Evolutionary conservation across 331 rosid species (phyloP), one percentile per base, ranked within the genome.

Genomic region (Quercus tomentella): DNA sequence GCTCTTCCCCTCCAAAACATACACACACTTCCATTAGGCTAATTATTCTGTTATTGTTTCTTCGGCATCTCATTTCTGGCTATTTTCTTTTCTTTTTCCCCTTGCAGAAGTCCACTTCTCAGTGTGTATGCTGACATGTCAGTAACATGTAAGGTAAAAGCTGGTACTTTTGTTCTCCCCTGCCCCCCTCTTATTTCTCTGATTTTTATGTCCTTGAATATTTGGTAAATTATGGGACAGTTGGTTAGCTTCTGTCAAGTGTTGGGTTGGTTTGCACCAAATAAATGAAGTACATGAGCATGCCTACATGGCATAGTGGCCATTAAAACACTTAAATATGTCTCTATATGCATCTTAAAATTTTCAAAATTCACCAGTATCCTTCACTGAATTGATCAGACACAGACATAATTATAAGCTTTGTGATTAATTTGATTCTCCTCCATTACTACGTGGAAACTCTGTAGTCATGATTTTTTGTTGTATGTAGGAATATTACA

Each of bases 61-160:
- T 30, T 41, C 76, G 4, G 55, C 21, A 17, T 33, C 85, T 81
- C 28, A 82, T 10, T 23, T 75, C 35, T 72, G 41, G 21, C 51
- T 72, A 25, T 73, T 20, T 56, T 41, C 55, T 78, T 70, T 4
- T 74, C 22, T 81, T 82, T 81, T 74, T 56, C 72, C 45, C 43
- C 62, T 22, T 89, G 92, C 97, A 95, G 99, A 88, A 95, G 99
- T 81, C 87, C 93, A 61, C 99, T 95, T 82, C 86, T 95, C 71
- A 95, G 99, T 79, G 98, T 95, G 62, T 95, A 95, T 70, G 99
- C 99, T 70, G 99, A 95, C 84, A 95, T 95, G 99, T 95, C 99
- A 0, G 88, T 89, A 73, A 86, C 97, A 37, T 95, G 99, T 72
- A 95, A 95, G 99, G 99, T 95, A 91, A 86, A 28, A 74, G 16